Evolutionary conservation across 768 basidiomycete genomes (phyloP).

Genomic region (Crassisporium funariophilum): DNA sequence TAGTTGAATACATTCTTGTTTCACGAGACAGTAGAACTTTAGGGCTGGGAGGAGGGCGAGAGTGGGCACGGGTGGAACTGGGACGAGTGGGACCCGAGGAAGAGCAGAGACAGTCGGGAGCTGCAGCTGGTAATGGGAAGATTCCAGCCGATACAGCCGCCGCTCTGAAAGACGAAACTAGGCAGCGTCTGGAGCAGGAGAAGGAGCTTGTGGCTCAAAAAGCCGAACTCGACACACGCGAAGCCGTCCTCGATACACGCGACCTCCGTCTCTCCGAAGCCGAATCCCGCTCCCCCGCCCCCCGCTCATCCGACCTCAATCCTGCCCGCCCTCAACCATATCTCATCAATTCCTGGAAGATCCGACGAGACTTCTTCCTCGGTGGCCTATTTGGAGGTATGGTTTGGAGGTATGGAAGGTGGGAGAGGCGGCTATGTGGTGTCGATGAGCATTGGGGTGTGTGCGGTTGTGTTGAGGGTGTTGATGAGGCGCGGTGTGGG

Average conservation of each 20-base stretch:
- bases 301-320: neutral
- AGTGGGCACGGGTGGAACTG: neutral
- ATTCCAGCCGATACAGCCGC: neutral
- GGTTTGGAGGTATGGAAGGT: slow-evolving; percentile 6
- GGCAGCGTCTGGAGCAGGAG: slow-evolving; percentile 3
- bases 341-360: slow-evolving; percentile 6
- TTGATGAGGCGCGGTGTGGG: slow-evolving; percentile 10
- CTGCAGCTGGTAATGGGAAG: neutral
- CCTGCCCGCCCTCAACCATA: slow-evolving; percentile 4
- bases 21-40: no score
- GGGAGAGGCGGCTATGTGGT: slow-evolving; percentile 22
- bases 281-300: neutral
- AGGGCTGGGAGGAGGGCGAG: neutral
- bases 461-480: slow-evolving; percentile 23
- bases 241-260: neutral
- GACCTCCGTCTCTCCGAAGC: neutral
- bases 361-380: slow-evolving; percentile 20
- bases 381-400: slow-evolving; percentile 17
- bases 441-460: slow-evolving; percentile 27
- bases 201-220: slow-evolving; percentile 7
- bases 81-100: no score
- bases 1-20: no score
- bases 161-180: neutral
- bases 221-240: slow-evolving; percentile 1
- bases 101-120: no score